Conservation (phyloP, 257 asterid species). For the Solanum chilense region DNA sequence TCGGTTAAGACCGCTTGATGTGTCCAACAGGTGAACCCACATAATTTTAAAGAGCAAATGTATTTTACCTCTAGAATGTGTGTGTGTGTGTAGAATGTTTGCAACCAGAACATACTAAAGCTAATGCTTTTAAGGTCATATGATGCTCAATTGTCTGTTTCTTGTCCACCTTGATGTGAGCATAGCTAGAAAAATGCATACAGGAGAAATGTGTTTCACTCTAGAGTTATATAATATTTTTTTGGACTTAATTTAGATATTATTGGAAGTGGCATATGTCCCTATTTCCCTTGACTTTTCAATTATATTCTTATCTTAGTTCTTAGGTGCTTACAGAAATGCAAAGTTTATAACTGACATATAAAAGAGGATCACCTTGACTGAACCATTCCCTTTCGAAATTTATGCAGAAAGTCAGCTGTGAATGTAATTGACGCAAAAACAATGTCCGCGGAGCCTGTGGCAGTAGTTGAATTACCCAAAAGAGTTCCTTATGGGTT, state of each 20-base stretch:
- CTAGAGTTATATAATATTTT: not conserved
- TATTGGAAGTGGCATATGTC: not conserved
- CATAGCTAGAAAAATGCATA: not conserved
- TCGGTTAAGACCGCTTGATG: not conserved
- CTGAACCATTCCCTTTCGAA: not conserved
- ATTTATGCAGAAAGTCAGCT: slow-evolving; percentile 55
- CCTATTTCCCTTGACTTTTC: not conserved
- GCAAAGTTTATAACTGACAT: not conserved
- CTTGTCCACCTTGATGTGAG: not conserved
- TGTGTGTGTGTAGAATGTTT: not conserved
- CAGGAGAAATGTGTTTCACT: not conserved
- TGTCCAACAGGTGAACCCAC: not conserved
- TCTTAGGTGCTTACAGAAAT: not conserved
- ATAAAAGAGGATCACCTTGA: not conserved
- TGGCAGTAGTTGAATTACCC: slow-evolving; percentile 74
- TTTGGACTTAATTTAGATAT: not conserved
- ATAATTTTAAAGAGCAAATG: not conserved
- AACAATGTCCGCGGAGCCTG: slow-evolving; percentile 84
- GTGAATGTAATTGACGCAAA: slow-evolving; percentile 88
- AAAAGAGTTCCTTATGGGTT: slow-evolving; percentile 89
- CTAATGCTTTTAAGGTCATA: not conserved
- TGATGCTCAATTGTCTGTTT: not conserved
- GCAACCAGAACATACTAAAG: not conserved
- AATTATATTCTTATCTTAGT: not conserved
- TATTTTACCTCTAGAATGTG: not conserved